These are phyloP conservation scores for Byssochlamys sp. DNA, from an alignment of 2,329 filamentous ascomycete species.

Conservation along the genomic window DNA sequence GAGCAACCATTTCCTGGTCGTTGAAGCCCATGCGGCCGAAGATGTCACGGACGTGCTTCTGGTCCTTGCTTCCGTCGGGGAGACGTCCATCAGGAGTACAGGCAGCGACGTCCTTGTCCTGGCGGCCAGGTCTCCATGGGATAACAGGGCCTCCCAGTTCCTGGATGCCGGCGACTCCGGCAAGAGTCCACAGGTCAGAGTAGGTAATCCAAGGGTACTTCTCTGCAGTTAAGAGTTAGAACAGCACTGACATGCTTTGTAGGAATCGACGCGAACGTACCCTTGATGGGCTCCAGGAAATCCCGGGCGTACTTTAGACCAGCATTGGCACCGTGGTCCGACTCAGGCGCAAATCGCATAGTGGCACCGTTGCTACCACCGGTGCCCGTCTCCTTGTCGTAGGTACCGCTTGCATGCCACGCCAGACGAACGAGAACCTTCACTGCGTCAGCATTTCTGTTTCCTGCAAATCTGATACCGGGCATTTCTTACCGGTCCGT, in stretches of 20 bases:
- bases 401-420: constrained; percentile 91
- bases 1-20: constrained; percentile 89
- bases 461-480: background rate
- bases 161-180: constrained; percentile 74
- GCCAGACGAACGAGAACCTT: constrained; percentile 71
- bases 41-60: constrained; percentile 77
- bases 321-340: constrained; percentile 85
- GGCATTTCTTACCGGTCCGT: constrained; percentile 57
- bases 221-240: constrained; percentile 29
- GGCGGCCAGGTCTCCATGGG: constrained; percentile 78
- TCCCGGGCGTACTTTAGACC: constrained; percentile 77
- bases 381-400: constrained; percentile 75
- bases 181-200: constrained; percentile 93
- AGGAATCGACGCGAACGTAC: constrained; percentile 36
- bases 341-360: constrained; percentile 88
- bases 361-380: constrained; percentile 93
- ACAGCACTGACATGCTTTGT: background rate
- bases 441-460: constrained; percentile 2
- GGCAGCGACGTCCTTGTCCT: constrained; percentile 66
- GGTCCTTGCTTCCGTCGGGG: constrained; percentile 68
- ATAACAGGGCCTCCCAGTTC: constrained; percentile 87
- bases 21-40: constrained; percentile 97
- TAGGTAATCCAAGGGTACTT: constrained; percentile 93
- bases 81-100: constrained; percentile 92
- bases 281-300: constrained; percentile 86